A percentile compares a stretch with the other conserved stretches of the same genome.
phyloP scores from a whole-genome alignment of 108 stramenopile species.

The Chaetoceros tenuissimus region DNA sequence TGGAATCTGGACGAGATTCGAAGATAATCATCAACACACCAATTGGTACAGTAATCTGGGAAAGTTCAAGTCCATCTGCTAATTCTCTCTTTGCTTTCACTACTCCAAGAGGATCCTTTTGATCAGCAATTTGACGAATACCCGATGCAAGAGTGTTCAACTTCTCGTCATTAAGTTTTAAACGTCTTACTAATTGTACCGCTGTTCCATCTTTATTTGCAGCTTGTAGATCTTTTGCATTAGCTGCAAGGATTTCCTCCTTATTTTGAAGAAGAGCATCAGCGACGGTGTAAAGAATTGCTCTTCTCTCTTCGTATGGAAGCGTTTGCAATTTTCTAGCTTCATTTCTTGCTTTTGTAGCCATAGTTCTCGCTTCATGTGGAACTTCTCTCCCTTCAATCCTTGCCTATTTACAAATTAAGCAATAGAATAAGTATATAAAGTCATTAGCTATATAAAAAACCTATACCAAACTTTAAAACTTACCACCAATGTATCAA shows the following conservation, averaged over 20 bases:
- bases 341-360: constrained; percentile 55
- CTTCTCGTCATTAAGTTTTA: constrained; percentile 87
- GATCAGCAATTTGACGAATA: constrained; percentile 66
- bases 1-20: constrained; percentile 95
- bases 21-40: constrained; percentile 98
- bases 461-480: neutral
- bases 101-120: constrained; percentile 72
- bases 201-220: constrained; percentile 69
- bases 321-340: constrained; percentile 77
- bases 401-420: neutral
- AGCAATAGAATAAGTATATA: neutral
- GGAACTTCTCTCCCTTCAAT: neutral
- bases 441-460: neutral
- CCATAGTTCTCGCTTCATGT: constrained; percentile 45
- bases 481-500: constrained; percentile 4
- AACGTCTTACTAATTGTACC: constrained; percentile 57
- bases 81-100: constrained; percentile 79
- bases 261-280: constrained; percentile 50
- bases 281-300: constrained; percentile 78
- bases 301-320: constrained; percentile 54
- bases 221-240: constrained; percentile 73
- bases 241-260: constrained; percentile 74
- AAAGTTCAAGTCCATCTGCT: constrained; percentile 83
- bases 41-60: constrained; percentile 89
- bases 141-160: constrained; percentile 81